phyloP scores from a whole-genome alignment of 805 yeast species.

The Metschnikowia matae region DNA sequence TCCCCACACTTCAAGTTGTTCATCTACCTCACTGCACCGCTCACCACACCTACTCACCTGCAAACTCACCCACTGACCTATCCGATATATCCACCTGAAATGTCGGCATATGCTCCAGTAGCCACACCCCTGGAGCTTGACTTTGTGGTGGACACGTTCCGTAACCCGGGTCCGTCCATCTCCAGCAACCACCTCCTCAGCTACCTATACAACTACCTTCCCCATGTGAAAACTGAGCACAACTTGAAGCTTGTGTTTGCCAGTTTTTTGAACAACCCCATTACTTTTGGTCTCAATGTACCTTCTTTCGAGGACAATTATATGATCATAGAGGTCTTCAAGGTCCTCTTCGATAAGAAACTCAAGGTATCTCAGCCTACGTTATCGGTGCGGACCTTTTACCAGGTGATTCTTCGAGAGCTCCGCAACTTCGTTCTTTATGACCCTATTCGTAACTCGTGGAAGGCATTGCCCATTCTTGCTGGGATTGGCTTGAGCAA shows the following conservation, averaged over 20 bases:
- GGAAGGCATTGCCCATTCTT: conserved; percentile 48
- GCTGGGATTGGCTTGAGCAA: conserved; percentile 43
- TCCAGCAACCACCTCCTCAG: conserved; percentile 37
- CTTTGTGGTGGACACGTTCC: conserved; percentile 41
- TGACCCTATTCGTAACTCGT: conserved; percentile 29
- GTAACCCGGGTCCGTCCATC: conserved; percentile 34
- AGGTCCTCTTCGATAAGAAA: conserved; percentile 43
- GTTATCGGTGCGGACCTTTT: conserved; percentile 41
- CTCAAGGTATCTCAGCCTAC: conserved; percentile 47
- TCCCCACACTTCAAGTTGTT: background rate
- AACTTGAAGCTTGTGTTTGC: conserved; percentile 44
- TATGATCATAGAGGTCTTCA: conserved; percentile 46
- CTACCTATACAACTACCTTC: conserved; percentile 48
- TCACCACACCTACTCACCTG: background rate
- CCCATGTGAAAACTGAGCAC: conserved; percentile 44
- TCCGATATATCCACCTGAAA: background rate
- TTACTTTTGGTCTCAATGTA: conserved; percentile 20
- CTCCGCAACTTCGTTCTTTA: conserved; percentile 27
- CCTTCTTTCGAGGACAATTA: conserved; percentile 31
- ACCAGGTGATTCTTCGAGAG: conserved; percentile 34
- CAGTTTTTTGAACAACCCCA: conserved; percentile 42
- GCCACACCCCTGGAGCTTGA: conserved; percentile 43
- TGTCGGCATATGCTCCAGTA: background rate
- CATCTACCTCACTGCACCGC: too few species aligned
- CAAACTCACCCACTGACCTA: background rate